These are phyloP conservation scores for Tylopilus sp. DNA, from an alignment of 768 basidiomycete genomes.

Conservation along the genomic window DNA sequence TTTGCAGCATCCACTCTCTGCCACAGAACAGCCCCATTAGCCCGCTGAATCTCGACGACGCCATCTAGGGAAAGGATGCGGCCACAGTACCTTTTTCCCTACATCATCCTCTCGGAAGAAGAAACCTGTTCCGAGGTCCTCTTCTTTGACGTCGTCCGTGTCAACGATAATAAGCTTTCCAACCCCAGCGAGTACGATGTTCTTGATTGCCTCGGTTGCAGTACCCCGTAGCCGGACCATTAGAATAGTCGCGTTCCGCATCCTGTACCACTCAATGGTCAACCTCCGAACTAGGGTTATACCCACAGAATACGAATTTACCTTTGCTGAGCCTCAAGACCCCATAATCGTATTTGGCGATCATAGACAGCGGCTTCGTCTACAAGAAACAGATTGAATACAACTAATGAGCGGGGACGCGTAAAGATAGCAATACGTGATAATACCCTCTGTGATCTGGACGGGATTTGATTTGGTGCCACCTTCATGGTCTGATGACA, in stretches of 20 bases:
- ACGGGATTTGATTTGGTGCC: constrained; percentile 37
- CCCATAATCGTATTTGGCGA: constrained; percentile 97
- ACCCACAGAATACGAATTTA: constrained; percentile 29
- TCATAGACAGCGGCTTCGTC: constrained; percentile 88
- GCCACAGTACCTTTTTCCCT: constrained; percentile 67
- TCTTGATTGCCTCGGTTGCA: constrained; percentile 94
- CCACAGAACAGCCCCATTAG: constrained; percentile 12
- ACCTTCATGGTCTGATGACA: constrained; percentile 27
- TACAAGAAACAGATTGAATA: constrained; percentile 14
- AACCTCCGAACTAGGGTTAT: constrained; percentile 1
- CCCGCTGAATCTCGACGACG: constrained; percentile 40
- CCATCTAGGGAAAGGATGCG: constrained; percentile 27
- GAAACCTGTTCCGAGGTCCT: constrained; percentile 91
- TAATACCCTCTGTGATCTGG: constrained; percentile 65
- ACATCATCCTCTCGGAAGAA: constrained; percentile 93
- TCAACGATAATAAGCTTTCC: constrained; percentile 88
- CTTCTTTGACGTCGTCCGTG: constrained; percentile 64
- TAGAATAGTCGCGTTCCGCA: constrained; percentile 90
- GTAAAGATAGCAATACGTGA: constrained; percentile 6
- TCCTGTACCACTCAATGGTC: constrained; percentile 45
- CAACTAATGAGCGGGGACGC: background rate
- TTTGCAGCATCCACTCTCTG: constrained; percentile 87
- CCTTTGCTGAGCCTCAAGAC: constrained; percentile 96
- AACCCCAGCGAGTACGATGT: constrained; percentile 95
- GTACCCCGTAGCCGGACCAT: constrained; percentile 75